A percentile compares a stretch with the other conserved stretches of the same genome.
These are phyloP conservation scores for Umbelopsis isabellina DNA, from an alignment of 192 early-diverging fungal species.

Conservation along the genomic window DNA sequence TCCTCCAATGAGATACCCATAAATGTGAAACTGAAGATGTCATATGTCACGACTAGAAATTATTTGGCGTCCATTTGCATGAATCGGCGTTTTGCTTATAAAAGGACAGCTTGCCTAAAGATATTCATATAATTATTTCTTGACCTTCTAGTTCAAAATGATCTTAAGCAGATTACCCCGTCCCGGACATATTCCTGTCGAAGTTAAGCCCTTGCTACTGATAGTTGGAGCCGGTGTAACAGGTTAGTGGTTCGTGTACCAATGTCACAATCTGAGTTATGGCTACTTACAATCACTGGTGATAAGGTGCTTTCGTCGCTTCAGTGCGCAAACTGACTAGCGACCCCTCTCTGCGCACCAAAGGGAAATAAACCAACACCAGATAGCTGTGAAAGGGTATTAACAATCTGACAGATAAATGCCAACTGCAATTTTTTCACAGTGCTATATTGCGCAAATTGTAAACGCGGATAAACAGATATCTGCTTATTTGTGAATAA, in stretches of 20 bases:
- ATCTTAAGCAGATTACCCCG: slow-evolving; percentile 4
- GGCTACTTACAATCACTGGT: neutral
- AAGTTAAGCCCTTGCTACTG: slow-evolving; percentile 30
- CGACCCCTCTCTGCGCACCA: neutral
- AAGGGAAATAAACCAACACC: neutral
- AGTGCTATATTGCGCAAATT: too few species aligned
- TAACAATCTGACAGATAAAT: too few species aligned
- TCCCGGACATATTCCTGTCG: slow-evolving; percentile 29
- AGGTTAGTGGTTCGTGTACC: neutral
- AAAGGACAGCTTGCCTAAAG: too few species aligned
- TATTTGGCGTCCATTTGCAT: too few species aligned
- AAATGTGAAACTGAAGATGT: too few species aligned
- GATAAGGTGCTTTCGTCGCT: neutral
- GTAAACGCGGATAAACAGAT: too few species aligned
- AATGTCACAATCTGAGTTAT: neutral
- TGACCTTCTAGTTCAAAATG: neutral
- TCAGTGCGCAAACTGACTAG: neutral
- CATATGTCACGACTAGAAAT: too few species aligned
- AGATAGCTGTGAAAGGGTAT: too few species aligned
- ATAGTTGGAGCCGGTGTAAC: slow-evolving; percentile 23
- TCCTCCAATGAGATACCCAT: too few species aligned
- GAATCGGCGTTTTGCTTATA: too few species aligned
- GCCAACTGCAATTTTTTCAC: too few species aligned
- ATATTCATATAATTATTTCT: neutral
- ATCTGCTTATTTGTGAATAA: too few species aligned